Percentiles rank a stretch among this genome's conserved stretches.
Evolutionary conservation across 805 yeast genomes (phyloP).

Genomic region (Candida sakaeoensis): DNA sequence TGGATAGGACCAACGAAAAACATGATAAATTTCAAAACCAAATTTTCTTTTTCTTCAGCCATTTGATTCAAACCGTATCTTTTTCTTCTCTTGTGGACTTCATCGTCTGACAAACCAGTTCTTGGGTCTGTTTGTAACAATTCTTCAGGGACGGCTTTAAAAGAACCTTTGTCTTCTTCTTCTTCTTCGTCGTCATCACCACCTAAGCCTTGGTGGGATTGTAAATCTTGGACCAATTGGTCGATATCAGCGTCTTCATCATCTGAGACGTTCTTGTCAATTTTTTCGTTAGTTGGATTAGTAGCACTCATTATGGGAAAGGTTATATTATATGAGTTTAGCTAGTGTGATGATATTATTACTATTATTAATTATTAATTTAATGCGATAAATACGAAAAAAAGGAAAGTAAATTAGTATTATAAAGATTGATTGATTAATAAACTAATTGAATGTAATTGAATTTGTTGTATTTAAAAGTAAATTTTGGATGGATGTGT

Average conservation of each 20-base stretch:
- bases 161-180: constrained; percentile 31
- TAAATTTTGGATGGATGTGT: too few relatives aligned
- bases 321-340: too few relatives aligned
- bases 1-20: constrained; percentile 95
- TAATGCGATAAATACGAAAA: neutral
- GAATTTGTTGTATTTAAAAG: neutral
- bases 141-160: constrained; percentile 82
- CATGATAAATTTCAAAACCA: constrained; percentile 74
- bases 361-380: neutral
- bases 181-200: constrained; percentile 53
- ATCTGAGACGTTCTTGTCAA: constrained; percentile 48
- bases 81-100: constrained; percentile 80
- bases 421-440: too few relatives aligned
- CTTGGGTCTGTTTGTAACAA: constrained; percentile 77
- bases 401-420: neutral
- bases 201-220: constrained; percentile 55
- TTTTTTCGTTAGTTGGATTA: constrained; percentile 56
- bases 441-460: too few relatives aligned
- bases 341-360: neutral
- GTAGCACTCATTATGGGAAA: constrained; percentile 29
- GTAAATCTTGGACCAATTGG: constrained; percentile 73
- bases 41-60: constrained; percentile 84
- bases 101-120: constrained; percentile 72
- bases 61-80: constrained; percentile 86
- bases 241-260: constrained; percentile 54